Evolutionary conservation across 768 basidiomycete genomes (phyloP).

Genomic region (Rhizopogon roseolus): DNA sequence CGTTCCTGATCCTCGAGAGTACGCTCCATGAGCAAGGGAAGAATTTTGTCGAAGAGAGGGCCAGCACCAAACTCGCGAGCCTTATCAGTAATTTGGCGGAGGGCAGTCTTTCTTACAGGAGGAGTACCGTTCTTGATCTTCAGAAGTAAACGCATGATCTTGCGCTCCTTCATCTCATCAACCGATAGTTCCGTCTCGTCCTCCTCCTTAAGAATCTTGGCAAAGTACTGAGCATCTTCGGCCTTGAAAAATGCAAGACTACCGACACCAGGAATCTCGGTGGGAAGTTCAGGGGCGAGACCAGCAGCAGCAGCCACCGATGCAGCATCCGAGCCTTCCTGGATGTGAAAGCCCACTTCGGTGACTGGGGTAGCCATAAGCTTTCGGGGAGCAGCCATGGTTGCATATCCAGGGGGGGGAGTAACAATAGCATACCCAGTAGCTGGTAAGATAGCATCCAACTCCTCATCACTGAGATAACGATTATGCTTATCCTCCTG

Average conservation of each 20-base stretch:
- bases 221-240: conserved; percentile 97
- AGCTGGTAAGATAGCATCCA: conserved; percentile 83
- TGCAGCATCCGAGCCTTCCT: conserved; percentile 90
- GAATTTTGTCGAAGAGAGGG: conserved; percentile 96
- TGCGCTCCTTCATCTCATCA: conserved; percentile 99
- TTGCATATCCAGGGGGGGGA: conserved; percentile 91
- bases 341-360: conserved; percentile 86
- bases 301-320: conserved; percentile 87
- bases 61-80: conserved; percentile 98
- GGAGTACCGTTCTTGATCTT: conserved; percentile 99
- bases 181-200: conserved; percentile 90
- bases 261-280: conserved; percentile 97
- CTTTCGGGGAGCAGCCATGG: conserved; percentile 61
- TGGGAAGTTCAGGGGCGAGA: conserved; percentile 88
- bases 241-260: conserved; percentile 97
- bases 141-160: conserved; percentile 95
- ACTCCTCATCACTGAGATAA: conserved; percentile 94
- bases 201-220: conserved; percentile 92
- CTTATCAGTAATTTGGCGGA: conserved; percentile 98
- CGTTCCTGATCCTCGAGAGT: conserved; percentile 98
- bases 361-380: conserved; percentile 52
- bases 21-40: conserved; percentile 96
- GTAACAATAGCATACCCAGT: conserved; percentile 89
- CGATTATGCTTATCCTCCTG: conserved; percentile 95
- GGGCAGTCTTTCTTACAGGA: conserved; percentile 94